phyloP scores from a whole-genome alignment of 306 rosid genomes.

The Cucurbita ficifolia region DNA sequence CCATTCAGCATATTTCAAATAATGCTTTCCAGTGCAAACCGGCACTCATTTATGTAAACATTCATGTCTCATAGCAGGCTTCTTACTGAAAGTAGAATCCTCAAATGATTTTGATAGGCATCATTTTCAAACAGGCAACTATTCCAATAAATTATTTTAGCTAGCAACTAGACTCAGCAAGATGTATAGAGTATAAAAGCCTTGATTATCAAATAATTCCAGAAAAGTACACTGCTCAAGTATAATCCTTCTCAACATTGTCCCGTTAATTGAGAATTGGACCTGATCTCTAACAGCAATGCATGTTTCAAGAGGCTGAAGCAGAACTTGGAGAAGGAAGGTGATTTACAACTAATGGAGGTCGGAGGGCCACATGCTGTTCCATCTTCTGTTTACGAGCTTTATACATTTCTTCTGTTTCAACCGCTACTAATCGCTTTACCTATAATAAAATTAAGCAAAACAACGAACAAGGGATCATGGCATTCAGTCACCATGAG shows the following conservation, averaged over 20 bases:
- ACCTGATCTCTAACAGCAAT: constrained; percentile 17
- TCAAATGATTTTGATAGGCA: not conserved
- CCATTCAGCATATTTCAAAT: not conserved
- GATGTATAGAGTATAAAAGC: not conserved
- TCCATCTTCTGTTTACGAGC: constrained; percentile 63
- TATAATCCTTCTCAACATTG: constrained; percentile 9
- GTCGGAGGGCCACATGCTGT: constrained; percentile 43
- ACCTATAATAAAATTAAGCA: constrained; percentile 29
- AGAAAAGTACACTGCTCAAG: constrained; percentile 5
- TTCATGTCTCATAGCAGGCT: not conserved
- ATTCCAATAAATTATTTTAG: not conserved
- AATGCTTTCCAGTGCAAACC: not conserved
- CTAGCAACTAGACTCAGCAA: not conserved
- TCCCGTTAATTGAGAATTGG: constrained; percentile 9
- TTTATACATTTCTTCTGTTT: constrained; percentile 79
- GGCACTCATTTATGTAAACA: not conserved
- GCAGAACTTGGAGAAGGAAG: constrained; percentile 28
- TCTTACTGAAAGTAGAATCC: not conserved
- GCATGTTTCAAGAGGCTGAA: constrained; percentile 24
- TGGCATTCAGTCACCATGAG: not conserved
- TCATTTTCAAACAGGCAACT: not conserved
- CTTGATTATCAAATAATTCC: constrained; percentile 8
- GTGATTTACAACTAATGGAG: constrained; percentile 59
- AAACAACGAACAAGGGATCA: constrained; percentile 1
- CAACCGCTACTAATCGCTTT: constrained; percentile 71